Conservation (phyloP, 495 filamentous ascomycete species). For the Penicillium pancosmium region DNA sequence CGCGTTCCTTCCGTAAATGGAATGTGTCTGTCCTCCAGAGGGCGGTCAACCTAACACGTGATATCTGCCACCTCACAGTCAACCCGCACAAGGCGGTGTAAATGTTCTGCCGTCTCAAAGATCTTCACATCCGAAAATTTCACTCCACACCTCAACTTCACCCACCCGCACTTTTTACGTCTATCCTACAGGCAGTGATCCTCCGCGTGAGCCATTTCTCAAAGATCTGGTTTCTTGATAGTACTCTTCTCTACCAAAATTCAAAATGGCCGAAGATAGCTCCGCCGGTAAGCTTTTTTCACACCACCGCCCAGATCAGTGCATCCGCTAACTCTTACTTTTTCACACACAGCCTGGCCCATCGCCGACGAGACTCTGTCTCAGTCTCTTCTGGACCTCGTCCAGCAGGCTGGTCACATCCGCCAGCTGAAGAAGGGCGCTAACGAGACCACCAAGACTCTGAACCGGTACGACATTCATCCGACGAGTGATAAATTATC, state of each 20-base stretch:
- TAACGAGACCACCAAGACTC: conserved; percentile 77
- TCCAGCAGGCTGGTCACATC: conserved; percentile 85
- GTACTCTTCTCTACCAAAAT: background rate
- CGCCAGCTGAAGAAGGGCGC: conserved; percentile 75
- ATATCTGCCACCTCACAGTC: background rate
- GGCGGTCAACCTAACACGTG: conserved; percentile 3
- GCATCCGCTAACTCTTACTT: background rate
- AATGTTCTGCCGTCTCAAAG: conserved; percentile 12
- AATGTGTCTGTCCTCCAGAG: background rate
- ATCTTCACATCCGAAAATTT: conserved; percentile 19
- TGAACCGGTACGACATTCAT: conserved; percentile 59
- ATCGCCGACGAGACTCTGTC: conserved; percentile 80
- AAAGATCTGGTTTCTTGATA: conserved; percentile 27
- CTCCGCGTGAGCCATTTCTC: conserved; percentile 47
- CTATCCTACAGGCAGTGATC: conserved; percentile 41
- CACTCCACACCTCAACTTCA: conserved; percentile 17
- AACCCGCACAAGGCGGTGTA: conserved; percentile 1
- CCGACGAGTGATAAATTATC: background rate
- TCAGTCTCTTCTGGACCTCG: conserved; percentile 80
- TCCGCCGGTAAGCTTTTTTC: conserved; percentile 34
- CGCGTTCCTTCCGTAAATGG: background rate
- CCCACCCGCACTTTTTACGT: background rate
- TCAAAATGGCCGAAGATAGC: conserved; percentile 44
- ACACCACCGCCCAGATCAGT: background rate
- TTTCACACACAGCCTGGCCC: conserved; percentile 72